Evolutionary conservation across 2,329 filamentous ascomycete genomes (phyloP).

Genomic region (Calonectria naviculata): DNA sequence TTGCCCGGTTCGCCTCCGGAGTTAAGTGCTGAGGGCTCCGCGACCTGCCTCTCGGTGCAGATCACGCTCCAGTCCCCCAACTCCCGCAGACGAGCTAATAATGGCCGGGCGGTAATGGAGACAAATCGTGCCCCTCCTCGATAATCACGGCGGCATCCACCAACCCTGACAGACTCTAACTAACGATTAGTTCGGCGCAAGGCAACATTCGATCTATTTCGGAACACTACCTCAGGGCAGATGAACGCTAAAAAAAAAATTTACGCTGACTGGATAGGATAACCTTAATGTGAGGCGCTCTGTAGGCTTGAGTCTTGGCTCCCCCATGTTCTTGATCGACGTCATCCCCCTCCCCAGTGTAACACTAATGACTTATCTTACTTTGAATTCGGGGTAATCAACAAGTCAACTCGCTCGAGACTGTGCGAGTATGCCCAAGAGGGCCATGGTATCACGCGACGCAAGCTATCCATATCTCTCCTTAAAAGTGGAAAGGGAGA

Average conservation of each 20-base stretch:
- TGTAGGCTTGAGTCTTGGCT: background rate
- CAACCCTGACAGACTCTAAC: background rate
- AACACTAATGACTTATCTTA: background rate
- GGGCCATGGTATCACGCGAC: too few species aligned
- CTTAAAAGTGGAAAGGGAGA: too few species aligned
- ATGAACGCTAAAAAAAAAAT: constrained; percentile 8
- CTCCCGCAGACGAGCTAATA: background rate
- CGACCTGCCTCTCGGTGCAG: background rate
- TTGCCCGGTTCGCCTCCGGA: constrained; percentile 6
- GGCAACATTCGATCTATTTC: background rate
- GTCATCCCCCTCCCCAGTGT: constrained; percentile 8
- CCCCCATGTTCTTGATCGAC: constrained; percentile 18
- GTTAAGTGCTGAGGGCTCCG: background rate
- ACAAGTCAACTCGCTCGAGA: too few species aligned
- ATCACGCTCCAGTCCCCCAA: background rate
- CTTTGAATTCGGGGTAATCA: too few species aligned
- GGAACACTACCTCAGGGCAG: background rate
- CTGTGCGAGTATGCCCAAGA: too few species aligned
- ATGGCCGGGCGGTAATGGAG: background rate
- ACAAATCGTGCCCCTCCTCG: background rate
- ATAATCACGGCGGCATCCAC: too few species aligned
- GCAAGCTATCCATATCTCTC: too few species aligned
- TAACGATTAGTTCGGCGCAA: background rate
- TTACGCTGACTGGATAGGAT: constrained; percentile 26
- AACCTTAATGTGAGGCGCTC: constrained; percentile 33